Base-by-base conservation (phyloP, 441 rosid genomes). In the Brassica balearica region DNA sequence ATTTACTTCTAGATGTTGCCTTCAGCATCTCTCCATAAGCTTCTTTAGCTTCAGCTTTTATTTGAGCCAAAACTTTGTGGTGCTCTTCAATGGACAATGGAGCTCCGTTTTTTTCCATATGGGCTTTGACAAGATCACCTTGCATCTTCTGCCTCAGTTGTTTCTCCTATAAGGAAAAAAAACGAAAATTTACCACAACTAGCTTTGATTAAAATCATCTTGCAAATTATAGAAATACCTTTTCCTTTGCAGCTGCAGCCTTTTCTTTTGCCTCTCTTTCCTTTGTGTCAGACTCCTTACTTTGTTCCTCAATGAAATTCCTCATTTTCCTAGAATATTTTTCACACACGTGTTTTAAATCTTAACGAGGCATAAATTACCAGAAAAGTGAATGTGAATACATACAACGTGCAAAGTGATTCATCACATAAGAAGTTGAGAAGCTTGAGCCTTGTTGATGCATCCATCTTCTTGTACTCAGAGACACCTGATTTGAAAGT, bases 381-480 rank as follows among this genome's bases (percentile, higher is more conserved):
- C 59, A 75, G 73, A 41, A 25, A 75, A 41, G 36, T 27, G 17
- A 11, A 41, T 20, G 48, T 2, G 17, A 6, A 38, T 5, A 67
- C 87, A 20, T 89, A 92, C 97, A 10, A 70, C 0, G 97, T 91
- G 82, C 85, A 78, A 61, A 94, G 93, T 69, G 89, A 91, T 87
- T 91, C 97, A 85, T 92, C 95, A 71, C 93, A 92, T 19, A 95
- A 85, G 84, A 91, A 87, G 78, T 87, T 91, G 71, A 95, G 80
- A 70, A 95, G 89, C 78, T 83, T 86, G 65, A 92, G 91, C 88
- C 89, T 95, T 73, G 80, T 64, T 5, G 78, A 81, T 71, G 81
- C 68, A 72, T 83, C 85, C 71, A 91, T 69, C 72, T 71, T 66
- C 62, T 85, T 87, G 78, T 90, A 95, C 38, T 73, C 90, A 76